Evolutionary conservation across 1,139 yeast genomes (phyloP).

Genomic region (Diutina mesorugosa): DNA sequence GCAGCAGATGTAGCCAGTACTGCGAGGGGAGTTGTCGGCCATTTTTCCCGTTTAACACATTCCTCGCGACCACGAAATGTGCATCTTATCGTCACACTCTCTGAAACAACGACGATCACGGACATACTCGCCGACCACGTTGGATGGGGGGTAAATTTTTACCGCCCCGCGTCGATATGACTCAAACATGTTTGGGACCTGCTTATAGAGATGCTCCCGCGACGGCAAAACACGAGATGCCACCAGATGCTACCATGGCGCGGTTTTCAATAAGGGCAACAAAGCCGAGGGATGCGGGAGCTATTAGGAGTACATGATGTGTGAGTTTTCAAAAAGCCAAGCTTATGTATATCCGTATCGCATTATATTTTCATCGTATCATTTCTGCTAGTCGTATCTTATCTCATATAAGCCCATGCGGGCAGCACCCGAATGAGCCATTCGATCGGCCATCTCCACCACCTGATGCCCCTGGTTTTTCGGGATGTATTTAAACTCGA

Average conservation of each 20-base stretch:
- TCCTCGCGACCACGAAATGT: background rate
- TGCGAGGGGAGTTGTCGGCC: background rate
- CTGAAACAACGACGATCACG: background rate
- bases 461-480: background rate
- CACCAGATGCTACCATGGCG: background rate
- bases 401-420: conserved; percentile 1
- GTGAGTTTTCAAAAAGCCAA: no score
- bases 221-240: background rate
- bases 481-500: background rate
- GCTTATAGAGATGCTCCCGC: background rate
- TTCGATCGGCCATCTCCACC: conserved; percentile 1
- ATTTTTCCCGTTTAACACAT: background rate
- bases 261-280: background rate
- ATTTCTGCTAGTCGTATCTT: background rate
- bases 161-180: background rate
- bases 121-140: background rate
- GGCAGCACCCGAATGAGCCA: background rate
- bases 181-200: background rate
- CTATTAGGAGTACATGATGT: no score
- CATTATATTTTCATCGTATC: background rate
- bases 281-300: background rate
- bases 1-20: background rate
- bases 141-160: background rate
- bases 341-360: background rate
- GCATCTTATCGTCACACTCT: background rate